Percentiles rank a stretch among this genome's conserved stretches.
These are phyloP conservation scores for Penicillium sp. DNA, from an alignment of 2,329 filamentous ascomycete genomes.

Conservation along the genomic window DNA sequence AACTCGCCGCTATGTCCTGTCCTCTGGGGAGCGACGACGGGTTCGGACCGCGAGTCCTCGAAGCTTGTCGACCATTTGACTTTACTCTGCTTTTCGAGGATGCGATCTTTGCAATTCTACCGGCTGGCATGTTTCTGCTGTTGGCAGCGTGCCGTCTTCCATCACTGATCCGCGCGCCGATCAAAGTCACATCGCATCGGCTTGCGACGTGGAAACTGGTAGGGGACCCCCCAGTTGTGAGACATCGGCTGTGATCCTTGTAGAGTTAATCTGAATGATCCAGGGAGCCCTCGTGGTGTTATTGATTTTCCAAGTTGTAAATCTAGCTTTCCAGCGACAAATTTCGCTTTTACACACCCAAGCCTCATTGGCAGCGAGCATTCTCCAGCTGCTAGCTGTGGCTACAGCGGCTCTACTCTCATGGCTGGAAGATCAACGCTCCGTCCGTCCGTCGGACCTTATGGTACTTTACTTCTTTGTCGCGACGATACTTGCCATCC, in stretches of 20 bases:
- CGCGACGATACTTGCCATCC: conserved; percentile 11
- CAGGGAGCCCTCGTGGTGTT: conserved; percentile 11
- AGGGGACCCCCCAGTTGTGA: conserved; percentile 29
- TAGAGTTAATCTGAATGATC: neutral
- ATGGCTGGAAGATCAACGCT: conserved; percentile 25
- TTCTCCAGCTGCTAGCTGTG: conserved; percentile 10
- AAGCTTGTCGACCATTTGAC: conserved; percentile 35
- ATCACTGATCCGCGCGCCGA: conserved; percentile 10
- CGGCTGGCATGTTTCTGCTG: conserved; percentile 17
- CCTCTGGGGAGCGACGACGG: conserved; percentile 17
- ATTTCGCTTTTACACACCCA: conserved; percentile 10
- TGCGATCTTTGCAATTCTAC: conserved; percentile 17
- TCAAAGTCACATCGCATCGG: conserved; percentile 19
- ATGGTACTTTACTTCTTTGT: conserved; percentile 22
- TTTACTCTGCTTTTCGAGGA: conserved; percentile 33
- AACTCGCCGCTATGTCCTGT: conserved; percentile 15
- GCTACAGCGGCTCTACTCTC: conserved; percentile 14
- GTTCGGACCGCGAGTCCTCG: conserved; percentile 20
- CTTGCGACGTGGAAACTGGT: conserved; percentile 19
- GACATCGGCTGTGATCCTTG: neutral
- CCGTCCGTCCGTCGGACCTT: conserved; percentile 16
- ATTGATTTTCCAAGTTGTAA: conserved; percentile 9
- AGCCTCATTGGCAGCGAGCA: conserved; percentile 7
- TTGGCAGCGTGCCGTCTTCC: conserved; percentile 7
- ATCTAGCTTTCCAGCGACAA: conserved; percentile 15